A percentile compares a stretch with the other conserved stretches of the same genome.
Conservation (phyloP, 805 yeast species). For the Diddensiella transvaalensis region DNA sequence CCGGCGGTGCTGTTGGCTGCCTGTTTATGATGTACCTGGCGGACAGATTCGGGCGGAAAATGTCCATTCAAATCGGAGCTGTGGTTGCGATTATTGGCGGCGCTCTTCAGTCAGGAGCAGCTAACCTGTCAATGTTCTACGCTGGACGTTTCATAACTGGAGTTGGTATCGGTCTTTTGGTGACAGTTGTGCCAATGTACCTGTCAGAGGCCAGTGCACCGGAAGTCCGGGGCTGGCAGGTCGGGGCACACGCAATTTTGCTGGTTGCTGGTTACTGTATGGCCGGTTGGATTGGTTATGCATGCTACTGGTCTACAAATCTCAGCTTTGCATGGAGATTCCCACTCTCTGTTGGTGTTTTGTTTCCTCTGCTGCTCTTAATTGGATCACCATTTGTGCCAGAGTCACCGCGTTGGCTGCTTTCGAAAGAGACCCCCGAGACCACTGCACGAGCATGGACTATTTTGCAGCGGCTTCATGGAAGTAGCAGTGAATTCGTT, state of each 20-base stretch:
- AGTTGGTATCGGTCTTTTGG: conserved; percentile 49
- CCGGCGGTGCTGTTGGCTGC: conserved; percentile 15
- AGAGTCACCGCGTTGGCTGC: conserved; percentile 9
- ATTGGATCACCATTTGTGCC: conserved; percentile 7
- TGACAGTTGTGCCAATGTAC: conserved; percentile 50
- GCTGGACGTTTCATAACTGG: conserved; percentile 52
- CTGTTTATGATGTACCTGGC: conserved; percentile 5
- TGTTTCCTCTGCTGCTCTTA: background rate
- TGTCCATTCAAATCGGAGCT: conserved; percentile 7
- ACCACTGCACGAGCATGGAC: background rate
- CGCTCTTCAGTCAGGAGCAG: conserved; percentile 12
- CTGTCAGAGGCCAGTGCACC: conserved; percentile 42
- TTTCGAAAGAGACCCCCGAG: conserved; percentile 1
- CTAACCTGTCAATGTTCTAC: conserved; percentile 29
- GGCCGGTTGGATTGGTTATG: conserved; percentile 16
- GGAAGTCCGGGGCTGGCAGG: conserved; percentile 27
- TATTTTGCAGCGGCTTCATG: background rate
- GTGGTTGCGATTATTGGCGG: conserved; percentile 11
- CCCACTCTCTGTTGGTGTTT: background rate
- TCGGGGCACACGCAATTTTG: conserved; percentile 11
- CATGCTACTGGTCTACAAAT: conserved; percentile 12
- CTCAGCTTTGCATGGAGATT: conserved; percentile 1
- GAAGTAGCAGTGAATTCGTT: background rate
- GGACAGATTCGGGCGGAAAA: conserved; percentile 10
- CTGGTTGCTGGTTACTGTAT: conserved; percentile 9